Conservation (phyloP, 192 early-diverging fungal genomes). For the Diversispora eburnea region DNA sequence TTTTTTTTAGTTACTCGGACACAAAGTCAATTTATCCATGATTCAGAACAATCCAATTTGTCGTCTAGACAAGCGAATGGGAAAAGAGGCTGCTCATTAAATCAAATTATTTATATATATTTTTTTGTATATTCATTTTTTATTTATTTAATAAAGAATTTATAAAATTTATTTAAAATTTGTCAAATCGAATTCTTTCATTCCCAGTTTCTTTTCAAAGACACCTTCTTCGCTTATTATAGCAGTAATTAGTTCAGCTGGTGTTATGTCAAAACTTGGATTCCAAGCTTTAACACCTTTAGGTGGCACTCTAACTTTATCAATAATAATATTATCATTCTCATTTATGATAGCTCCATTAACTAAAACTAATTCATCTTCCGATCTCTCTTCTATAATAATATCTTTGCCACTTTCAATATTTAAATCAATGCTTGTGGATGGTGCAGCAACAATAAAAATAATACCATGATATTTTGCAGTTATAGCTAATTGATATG, state of each 20-base stretch:
- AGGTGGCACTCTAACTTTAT: constrained; percentile 73
- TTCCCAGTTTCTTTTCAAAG: constrained; percentile 49
- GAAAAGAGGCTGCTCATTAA: constrained; percentile 45
- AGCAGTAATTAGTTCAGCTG: constrained; percentile 78
- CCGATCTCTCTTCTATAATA: constrained; percentile 79
- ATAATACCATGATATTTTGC: constrained; percentile 77
- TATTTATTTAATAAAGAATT: too few relatives aligned
- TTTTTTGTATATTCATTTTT: too few relatives aligned
- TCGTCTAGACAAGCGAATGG: constrained; percentile 80
- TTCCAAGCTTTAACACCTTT: constrained; percentile 92
- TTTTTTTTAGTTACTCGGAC: constrained; percentile 69
- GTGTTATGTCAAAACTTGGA: constrained; percentile 94
- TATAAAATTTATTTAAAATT: constrained; percentile 23
- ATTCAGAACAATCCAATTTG: constrained; percentile 86
- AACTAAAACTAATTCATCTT: constrained; percentile 62
- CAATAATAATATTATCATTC: constrained; percentile 8
- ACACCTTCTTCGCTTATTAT: constrained; percentile 94
- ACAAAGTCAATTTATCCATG: constrained; percentile 90
- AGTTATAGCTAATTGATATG: constrained; percentile 93
- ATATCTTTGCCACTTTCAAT: constrained; percentile 69
- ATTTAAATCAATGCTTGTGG: constrained; percentile 83
- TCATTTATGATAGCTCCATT: constrained; percentile 27
- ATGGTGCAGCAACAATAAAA: constrained; percentile 97
- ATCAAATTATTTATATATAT: too few relatives aligned
- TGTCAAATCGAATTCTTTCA: constrained; percentile 52